Conservation (phyloP, 345 rosid species). For the Aegle marmelos region DNA sequence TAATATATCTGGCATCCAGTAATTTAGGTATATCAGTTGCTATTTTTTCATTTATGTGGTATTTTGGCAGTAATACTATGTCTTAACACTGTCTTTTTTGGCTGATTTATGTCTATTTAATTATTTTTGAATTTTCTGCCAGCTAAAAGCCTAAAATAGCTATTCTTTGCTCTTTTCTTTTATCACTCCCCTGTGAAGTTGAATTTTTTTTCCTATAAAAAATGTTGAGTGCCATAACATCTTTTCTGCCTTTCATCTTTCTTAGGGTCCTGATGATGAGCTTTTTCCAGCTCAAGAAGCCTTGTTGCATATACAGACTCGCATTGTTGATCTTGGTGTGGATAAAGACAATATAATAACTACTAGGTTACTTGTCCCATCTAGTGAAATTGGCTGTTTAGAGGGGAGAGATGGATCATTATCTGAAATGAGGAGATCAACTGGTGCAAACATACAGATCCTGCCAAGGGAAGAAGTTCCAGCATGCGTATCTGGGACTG, state of each 20-base stretch:
- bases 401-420: conserved; percentile 85
- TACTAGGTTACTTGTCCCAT: conserved; percentile 72
- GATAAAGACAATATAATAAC: conserved; percentile 71
- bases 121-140: conserved; percentile 2
- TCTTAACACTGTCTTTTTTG: not conserved
- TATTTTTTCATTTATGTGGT: conserved; percentile 2
- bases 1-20: not conserved
- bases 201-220: not conserved
- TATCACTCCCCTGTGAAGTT: not conserved
- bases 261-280: conserved; percentile 91
- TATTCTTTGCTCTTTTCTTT: not conserved
- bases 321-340: conserved; percentile 64
- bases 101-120: not conserved
- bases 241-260: conserved; percentile 16
- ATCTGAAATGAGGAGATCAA: conserved; percentile 65
- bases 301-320: conserved; percentile 90
- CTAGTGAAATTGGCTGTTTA: conserved; percentile 72
- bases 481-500: conserved; percentile 47
- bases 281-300: conserved; percentile 99
- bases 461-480: conserved; percentile 70
- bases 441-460: conserved; percentile 76
- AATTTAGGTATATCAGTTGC: not conserved
- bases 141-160: not conserved
- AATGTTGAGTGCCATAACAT: conserved; percentile 10
- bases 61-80: not conserved